phyloP scores from a whole-genome alignment of 2,329 filamentous ascomycete species.

The Sclerotinia trifoliorum region DNA sequence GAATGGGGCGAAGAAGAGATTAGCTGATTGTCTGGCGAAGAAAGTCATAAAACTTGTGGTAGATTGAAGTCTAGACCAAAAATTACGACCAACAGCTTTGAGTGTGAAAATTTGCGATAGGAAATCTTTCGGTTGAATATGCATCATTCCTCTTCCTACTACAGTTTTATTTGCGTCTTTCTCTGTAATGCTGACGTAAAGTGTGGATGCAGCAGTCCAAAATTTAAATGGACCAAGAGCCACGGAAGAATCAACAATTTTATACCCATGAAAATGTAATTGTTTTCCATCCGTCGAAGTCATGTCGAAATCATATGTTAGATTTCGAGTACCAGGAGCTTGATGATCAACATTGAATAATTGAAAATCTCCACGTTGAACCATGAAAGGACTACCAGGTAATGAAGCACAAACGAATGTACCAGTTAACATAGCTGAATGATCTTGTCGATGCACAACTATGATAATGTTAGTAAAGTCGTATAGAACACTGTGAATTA shows the following conservation, averaged over 20 bases:
- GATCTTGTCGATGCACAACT: conserved; percentile 49
- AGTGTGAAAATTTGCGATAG: conserved; percentile 55
- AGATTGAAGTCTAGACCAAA: conserved; percentile 47
- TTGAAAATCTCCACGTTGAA: conserved; percentile 56
- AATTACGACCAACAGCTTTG: conserved; percentile 49
- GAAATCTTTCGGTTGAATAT: conserved; percentile 55
- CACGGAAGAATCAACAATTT: conserved; percentile 59
- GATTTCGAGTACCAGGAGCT: conserved; percentile 56
- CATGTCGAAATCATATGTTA: conserved; percentile 63
- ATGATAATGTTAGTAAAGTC: neutral
- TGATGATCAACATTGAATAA: conserved; percentile 55
- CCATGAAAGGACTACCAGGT: conserved; percentile 58
- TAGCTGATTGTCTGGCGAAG: conserved; percentile 54
- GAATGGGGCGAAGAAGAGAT: conserved; percentile 55
- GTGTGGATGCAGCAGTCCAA: conserved; percentile 60
- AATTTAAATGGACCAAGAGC: conserved; percentile 56
- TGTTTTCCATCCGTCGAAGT: conserved; percentile 51
- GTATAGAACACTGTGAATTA: neutral
- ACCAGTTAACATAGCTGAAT: conserved; percentile 56
- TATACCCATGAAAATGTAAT: conserved; percentile 61
- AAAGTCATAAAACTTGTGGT: conserved; percentile 54
- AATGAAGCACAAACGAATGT: conserved; percentile 57
- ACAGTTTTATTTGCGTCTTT: conserved; percentile 39
- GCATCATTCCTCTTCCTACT: conserved; percentile 59
- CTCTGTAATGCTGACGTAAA: conserved; percentile 58